Evolutionary conservation across 225 moss, liverwort and hornwort genomes (phyloP), one percentile per base, ranked within the genome.

Genomic region (Physcomitrellopsis africana): DNA sequence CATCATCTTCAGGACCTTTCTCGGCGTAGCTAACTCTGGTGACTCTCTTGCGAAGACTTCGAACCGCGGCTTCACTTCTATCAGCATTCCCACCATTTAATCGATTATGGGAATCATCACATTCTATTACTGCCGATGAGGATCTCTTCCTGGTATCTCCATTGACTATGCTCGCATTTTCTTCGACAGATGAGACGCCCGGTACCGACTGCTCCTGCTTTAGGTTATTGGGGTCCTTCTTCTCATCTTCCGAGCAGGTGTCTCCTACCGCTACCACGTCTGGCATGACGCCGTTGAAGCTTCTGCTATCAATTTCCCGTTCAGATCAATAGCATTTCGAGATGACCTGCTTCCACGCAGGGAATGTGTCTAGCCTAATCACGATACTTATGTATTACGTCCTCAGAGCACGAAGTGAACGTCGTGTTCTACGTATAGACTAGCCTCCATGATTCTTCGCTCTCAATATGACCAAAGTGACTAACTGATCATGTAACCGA

Each of bases 1-100:
- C 51, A 51, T 86, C 76, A 14, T 75, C 32, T 10, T 69, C 80
- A 0, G 42, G 26, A 76, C 70, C 81, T 65, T 83, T 83, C 76
- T 78, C 81, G 9, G 45, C 81, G 70, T 86, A 86, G 70, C 86
- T 86, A 18, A 84, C 76, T 27, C 32, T 81, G 55, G 83, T 76
- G 13, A 76, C 56, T 70, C 86, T 78, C 66, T 68, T 81, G 27
- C 86, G 86, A 51, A 86, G 86, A 48, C 3, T 84, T 42, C 86
- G 81, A 73, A 60, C 55, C 51, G 51, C 72, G 20, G 11, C 72
- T 65, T 79, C 79, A 49, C 60, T 65, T 76, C 72, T 78, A 44
- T 43, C 48, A 62, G 52, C 52, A 69, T 73, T 79, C 62, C 54
- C 78, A 60, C 65, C 78, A 64, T 75, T 65, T 53, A 70, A 53